A percentile compares a stretch with the other conserved stretches of the same genome.
Conservation (phyloP, 495 filamentous ascomycete genomes). For the Durotheca rogersii region DNA sequence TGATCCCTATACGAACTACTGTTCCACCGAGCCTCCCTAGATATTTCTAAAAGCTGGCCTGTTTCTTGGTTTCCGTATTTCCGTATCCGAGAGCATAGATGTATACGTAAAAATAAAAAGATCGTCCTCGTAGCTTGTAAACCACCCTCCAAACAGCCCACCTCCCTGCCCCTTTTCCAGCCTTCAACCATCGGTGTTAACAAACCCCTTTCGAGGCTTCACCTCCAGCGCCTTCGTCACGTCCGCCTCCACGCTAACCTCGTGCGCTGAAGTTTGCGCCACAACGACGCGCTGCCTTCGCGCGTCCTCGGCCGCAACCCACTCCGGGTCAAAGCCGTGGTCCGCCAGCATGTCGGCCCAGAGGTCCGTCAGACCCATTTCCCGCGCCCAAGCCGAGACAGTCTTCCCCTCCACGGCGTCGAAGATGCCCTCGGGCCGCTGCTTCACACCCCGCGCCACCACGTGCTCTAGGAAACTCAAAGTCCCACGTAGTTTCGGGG, state of each 20-base stretch:
- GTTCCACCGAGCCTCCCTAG: no score
- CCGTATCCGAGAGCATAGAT: no score
- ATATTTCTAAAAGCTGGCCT: no score
- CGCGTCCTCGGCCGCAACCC: constrained; percentile 12
- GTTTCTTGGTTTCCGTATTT: no score
- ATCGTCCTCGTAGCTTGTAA: no score
- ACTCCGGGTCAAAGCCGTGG: constrained; percentile 8
- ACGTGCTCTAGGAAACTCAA: constrained; percentile 6
- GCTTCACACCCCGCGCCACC: constrained; percentile 7
- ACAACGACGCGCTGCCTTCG: neutral
- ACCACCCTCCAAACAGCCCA: no score
- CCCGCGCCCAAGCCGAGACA: neutral
- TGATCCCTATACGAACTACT: no score
- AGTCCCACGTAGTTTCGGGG: neutral
- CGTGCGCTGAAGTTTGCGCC: constrained; percentile 15
- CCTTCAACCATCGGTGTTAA: constrained; percentile 5
- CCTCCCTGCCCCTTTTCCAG: no score
- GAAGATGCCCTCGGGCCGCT: constrained; percentile 12
- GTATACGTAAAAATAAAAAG: no score
- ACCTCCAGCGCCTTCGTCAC: neutral
- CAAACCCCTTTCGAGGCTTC: constrained; percentile 8
- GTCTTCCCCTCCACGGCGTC: neutral
- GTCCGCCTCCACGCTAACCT: constrained; percentile 2
- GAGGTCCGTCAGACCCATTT: neutral
- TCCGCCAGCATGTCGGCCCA: constrained; percentile 14